Conservation (phyloP, 106 monocot genomes). For the Posidonia australis region DNA sequence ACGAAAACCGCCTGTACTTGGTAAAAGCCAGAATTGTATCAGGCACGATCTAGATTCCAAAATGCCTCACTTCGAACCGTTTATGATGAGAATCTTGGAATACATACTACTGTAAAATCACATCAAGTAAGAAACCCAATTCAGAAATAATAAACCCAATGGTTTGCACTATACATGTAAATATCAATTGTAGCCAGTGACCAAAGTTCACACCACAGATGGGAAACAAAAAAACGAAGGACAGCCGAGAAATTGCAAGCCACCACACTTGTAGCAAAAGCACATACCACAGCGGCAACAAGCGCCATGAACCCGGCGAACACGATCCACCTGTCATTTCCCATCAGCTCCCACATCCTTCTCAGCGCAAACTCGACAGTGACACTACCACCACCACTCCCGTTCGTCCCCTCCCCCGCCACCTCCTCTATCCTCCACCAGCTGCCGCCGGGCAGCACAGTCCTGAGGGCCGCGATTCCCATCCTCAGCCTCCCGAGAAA, state of each 20-base stretch:
- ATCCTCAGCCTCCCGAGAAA: conserved; percentile 2
- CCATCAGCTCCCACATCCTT: conserved; percentile 17
- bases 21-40: too few species aligned
- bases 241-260: background rate
- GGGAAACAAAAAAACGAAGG: background rate
- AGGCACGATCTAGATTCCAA: too few species aligned
- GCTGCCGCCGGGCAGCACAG: conserved; percentile 16
- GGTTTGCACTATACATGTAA: too few species aligned
- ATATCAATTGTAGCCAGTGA: too few species aligned
- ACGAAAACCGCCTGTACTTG: too few species aligned
- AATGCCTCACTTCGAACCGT: too few species aligned
- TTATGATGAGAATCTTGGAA: too few species aligned
- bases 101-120: too few species aligned
- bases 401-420: background rate
- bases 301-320: conserved; percentile 8
- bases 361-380: conserved; percentile 6
- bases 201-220: too few species aligned
- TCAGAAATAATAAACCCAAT: too few species aligned
- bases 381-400: background rate
- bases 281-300: conserved; percentile 11
- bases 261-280: background rate
- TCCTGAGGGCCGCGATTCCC: background rate
- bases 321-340: conserved; percentile 10
- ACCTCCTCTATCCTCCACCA: conserved; percentile 19
- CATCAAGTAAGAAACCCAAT: too few species aligned